phyloP scores from a whole-genome alignment of 441 rosid species.

The Theobroma grandiflorum region DNA sequence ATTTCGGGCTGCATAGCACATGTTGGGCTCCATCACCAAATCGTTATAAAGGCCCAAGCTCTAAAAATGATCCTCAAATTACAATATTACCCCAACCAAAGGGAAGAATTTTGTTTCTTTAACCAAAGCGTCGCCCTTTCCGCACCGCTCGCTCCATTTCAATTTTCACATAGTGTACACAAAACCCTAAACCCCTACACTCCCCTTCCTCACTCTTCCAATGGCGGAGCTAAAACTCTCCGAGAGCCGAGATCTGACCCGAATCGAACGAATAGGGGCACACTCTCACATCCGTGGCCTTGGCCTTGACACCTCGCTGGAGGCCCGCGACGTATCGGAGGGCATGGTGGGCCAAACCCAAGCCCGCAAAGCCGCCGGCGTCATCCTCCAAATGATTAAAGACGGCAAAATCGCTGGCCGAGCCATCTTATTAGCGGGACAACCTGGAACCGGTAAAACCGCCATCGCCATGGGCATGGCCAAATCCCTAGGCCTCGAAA shows the following conservation, averaged over 20 bases:
- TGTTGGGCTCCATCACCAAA: no score
- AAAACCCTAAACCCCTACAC: constrained; percentile 46
- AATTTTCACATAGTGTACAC: not conserved
- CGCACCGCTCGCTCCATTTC: not conserved
- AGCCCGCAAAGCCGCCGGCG: constrained; percentile 93
- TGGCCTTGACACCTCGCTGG: constrained; percentile 84
- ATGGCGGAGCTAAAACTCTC: constrained; percentile 89
- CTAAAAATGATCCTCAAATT: not conserved
- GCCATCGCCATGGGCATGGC: constrained; percentile 99
- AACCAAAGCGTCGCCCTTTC: not conserved
- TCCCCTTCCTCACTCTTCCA: not conserved
- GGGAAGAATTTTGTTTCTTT: not conserved
- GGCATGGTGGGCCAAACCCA: constrained; percentile 90
- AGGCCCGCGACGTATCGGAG: constrained; percentile 72
- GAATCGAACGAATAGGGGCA: constrained; percentile 91
- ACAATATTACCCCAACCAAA: not conserved
- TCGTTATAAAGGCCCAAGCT: no score
- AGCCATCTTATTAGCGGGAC: constrained; percentile 89
- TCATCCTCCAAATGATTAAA: constrained; percentile 88
- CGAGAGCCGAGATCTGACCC: constrained; percentile 77
- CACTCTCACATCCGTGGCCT: constrained; percentile 94
- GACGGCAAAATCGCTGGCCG: constrained; percentile 94
- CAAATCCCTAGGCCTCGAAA: constrained; percentile 88
- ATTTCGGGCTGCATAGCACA: no score
- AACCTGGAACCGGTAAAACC: constrained; percentile 94